Evolutionary conservation across 768 basidiomycete genomes (phyloP).

Genomic region (Tulasnella sp.): DNA sequence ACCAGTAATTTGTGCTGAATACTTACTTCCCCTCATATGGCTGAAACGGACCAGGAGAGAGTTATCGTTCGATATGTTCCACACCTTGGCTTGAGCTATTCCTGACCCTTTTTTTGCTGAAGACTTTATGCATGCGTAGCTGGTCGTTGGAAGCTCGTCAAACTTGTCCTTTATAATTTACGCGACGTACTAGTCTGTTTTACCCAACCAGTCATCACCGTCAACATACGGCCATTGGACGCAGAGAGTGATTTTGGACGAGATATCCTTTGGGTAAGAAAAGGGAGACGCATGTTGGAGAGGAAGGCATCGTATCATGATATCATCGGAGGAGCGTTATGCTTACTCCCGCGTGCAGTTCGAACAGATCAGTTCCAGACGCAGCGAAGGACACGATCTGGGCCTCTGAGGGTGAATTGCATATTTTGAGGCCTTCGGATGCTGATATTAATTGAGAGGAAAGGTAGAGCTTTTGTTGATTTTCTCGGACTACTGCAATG

Average conservation of each 20-base stretch:
- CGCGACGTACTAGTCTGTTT: not conserved
- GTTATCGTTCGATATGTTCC: not conserved
- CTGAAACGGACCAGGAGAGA: not conserved
- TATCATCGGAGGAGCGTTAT: too few species aligned
- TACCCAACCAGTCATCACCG: not conserved
- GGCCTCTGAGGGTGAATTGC: not conserved
- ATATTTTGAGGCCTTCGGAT: not conserved
- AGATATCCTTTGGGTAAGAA: not conserved
- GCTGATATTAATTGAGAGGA: not conserved
- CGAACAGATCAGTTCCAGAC: not conserved
- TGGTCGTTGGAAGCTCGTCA: not conserved
- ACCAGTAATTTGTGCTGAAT: not conserved
- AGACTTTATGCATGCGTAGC: not conserved
- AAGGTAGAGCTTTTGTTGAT: not conserved
- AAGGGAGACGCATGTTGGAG: not conserved
- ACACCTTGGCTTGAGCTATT: not conserved
- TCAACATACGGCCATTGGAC: not conserved
- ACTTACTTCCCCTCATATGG: not conserved
- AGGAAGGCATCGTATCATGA: not conserved
- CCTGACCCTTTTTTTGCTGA: not conserved
- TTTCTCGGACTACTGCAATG: not conserved
- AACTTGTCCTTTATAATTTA: not conserved
- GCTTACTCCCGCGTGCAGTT: not conserved
- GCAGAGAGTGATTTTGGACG: not conserved
- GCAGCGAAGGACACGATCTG: not conserved